A percentile compares a stretch with the other conserved stretches of the same genome.
Evolutionary conservation across 129 eudicot species (phyloP).

Genomic region (Escallonia herrerae): DNA sequence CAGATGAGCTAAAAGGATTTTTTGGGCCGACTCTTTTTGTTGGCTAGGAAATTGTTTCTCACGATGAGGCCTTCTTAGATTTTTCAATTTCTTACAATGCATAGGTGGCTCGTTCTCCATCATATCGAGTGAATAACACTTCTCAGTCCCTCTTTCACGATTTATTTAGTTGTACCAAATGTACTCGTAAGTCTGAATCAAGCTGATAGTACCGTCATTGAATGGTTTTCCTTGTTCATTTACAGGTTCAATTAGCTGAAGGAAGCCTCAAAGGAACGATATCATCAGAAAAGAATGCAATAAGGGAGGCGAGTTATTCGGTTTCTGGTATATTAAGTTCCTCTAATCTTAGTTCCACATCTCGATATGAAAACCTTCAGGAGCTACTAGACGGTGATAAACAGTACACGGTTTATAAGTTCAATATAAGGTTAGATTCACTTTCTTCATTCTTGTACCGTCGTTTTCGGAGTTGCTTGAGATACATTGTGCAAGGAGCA

Average conservation of each 20-base stretch:
- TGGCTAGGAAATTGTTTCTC: too few relatives aligned
- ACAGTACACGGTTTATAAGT: conserved; percentile 45
- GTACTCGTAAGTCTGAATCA: background rate
- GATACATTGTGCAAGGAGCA: conserved; percentile 3
- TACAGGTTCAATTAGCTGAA: conserved; percentile 49
- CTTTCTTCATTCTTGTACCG: background rate
- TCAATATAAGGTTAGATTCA: conserved; percentile 47
- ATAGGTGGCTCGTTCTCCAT: too few relatives aligned
- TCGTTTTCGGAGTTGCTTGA: background rate
- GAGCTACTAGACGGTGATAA: conserved; percentile 46
- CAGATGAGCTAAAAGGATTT: too few relatives aligned
- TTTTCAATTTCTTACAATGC: too few relatives aligned
- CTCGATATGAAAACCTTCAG: conserved; percentile 64
- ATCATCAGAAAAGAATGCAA: conserved; percentile 46
- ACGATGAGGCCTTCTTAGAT: too few relatives aligned
- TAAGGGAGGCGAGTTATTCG: conserved; percentile 47
- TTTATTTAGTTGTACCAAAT: background rate
- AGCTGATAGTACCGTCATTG: background rate
- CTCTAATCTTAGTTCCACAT: conserved; percentile 50
- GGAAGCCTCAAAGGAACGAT: conserved; percentile 57
- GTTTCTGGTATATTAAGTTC: conserved; percentile 62
- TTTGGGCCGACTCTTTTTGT: too few relatives aligned
- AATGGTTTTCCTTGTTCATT: background rate
- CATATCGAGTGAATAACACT: too few relatives aligned
- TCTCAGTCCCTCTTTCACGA: background rate